Conservation (phyloP, 2,329 filamentous ascomycete genomes). For the Beauveria bassiana region DNA sequence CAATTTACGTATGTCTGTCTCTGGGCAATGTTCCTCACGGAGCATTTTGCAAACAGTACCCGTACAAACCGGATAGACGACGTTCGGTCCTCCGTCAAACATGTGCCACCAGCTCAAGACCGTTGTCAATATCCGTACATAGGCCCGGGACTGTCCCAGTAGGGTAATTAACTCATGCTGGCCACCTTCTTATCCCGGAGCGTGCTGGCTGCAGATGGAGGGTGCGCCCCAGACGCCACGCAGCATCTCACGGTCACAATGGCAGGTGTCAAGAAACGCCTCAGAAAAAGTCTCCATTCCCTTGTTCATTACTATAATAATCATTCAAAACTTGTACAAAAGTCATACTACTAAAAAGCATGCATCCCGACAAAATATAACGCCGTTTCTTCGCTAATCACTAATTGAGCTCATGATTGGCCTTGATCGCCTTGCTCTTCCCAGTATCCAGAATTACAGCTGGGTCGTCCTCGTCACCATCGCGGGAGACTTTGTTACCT, state of each 20-base stretch:
- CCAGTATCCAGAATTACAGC: conserved; percentile 35
- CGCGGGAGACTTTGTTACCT: conserved; percentile 32
- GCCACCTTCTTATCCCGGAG: too few relatives aligned
- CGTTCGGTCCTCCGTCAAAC: neutral
- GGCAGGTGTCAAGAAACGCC: neutral
- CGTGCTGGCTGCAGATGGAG: neutral
- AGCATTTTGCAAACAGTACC: neutral
- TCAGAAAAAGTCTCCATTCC: neutral
- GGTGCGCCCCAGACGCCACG: neutral
- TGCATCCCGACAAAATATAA: neutral
- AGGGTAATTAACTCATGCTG: too few relatives aligned
- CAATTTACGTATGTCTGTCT: too few relatives aligned
- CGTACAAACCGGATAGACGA: neutral
- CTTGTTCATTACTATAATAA: too few relatives aligned
- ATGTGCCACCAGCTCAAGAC: too few relatives aligned
- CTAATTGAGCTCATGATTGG: conserved; percentile 31
- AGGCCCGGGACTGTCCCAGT: too few relatives aligned
- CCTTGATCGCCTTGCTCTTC: conserved; percentile 35
- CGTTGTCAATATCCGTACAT: too few relatives aligned
- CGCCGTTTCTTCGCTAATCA: neutral
- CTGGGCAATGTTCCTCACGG: too few relatives aligned
- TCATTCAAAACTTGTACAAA: too few relatives aligned
- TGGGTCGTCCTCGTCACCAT: conserved; percentile 33
- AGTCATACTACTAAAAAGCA: too few relatives aligned
- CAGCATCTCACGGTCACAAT: neutral